Conservation (phyloP, 441 rosid genomes). For the Gossypium laxum region DNA sequence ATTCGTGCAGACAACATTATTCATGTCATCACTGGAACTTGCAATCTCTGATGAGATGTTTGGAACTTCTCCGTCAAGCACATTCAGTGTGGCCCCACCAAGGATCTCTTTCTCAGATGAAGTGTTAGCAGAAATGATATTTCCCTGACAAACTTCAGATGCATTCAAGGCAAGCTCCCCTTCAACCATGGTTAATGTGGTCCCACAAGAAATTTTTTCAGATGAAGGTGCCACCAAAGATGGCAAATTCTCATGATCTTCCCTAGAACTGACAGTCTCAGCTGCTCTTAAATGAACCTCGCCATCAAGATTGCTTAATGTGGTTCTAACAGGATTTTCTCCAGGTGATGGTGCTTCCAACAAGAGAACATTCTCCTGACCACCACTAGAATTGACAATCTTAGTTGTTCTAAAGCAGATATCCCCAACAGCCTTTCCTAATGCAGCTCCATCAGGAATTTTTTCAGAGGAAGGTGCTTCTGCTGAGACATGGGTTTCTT, state of each 20-base stretch:
- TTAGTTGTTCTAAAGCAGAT: not conserved
- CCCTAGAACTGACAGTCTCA: not conserved
- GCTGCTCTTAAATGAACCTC: not conserved
- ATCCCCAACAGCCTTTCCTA: not conserved
- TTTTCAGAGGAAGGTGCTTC: not conserved
- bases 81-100: slow-evolving; percentile 15
- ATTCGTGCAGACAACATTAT: not conserved
- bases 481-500: not conserved
- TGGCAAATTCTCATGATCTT: slow-evolving; percentile 1
- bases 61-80: slow-evolving; percentile 24
- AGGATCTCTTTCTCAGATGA: slow-evolving; percentile 14
- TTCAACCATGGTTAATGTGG: slow-evolving; percentile 1
- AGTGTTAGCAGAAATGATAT: slow-evolving; percentile 8
- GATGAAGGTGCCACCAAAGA: not conserved
- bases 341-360: not conserved
- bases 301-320: slow-evolving; percentile 3
- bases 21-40: slow-evolving; percentile 11
- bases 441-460: not conserved
- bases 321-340: slow-evolving; percentile 2
- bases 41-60: slow-evolving; percentile 22
- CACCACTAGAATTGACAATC: not conserved
- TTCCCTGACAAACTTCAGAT: slow-evolving; percentile 19
- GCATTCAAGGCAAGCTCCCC: not conserved
- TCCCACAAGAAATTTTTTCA: slow-evolving; percentile 9
- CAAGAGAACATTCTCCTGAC: slow-evolving; percentile 1